A percentile compares a stretch with the other conserved stretches of the same genome.
Conservation (phyloP, 768 basidiomycete species). For the Pisolithus marmoratus region DNA sequence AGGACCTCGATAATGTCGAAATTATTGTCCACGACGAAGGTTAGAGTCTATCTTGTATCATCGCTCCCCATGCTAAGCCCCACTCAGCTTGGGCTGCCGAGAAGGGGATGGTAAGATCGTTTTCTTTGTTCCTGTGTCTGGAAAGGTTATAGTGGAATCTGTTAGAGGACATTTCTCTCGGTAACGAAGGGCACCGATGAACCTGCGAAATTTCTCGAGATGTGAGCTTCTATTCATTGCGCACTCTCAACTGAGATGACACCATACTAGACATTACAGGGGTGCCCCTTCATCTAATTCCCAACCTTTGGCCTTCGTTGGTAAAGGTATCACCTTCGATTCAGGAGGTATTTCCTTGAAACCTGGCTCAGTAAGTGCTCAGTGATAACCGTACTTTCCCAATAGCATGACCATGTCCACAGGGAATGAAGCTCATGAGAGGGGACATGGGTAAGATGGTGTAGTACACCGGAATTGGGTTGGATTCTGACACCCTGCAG, state of each 20-base stretch:
- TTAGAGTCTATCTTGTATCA: conserved; percentile 22
- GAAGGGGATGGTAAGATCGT: conserved; percentile 66
- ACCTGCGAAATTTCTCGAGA: conserved; percentile 83
- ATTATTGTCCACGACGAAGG: conserved; percentile 71
- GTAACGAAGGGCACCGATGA: conserved; percentile 79
- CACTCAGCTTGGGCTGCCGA: conserved; percentile 69
- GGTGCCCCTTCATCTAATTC: conserved; percentile 54
- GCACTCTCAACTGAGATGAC: not conserved
- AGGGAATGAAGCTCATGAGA: conserved; percentile 83
- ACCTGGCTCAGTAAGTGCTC: conserved; percentile 50
- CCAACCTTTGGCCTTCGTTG: conserved; percentile 69
- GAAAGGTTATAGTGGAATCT: not conserved
- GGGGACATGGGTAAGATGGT: conserved; percentile 75
- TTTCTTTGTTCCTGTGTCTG: not conserved
- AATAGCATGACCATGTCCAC: not conserved
- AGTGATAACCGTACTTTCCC: not conserved
- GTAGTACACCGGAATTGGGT: not conserved
- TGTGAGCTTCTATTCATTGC: conserved; percentile 37
- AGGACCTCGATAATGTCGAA: conserved; percentile 60
- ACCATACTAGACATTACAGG: conserved; percentile 61
- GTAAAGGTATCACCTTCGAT: conserved; percentile 90
- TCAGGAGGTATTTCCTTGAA: conserved; percentile 86
- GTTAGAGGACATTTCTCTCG: conserved; percentile 76
- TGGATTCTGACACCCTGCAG: conserved; percentile 24
- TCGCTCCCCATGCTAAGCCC: not conserved